Evolutionary conservation across 306 rosid genomes (phyloP), one percentile per base, ranked within the genome.

Genomic region (Sindora glabra): DNA sequence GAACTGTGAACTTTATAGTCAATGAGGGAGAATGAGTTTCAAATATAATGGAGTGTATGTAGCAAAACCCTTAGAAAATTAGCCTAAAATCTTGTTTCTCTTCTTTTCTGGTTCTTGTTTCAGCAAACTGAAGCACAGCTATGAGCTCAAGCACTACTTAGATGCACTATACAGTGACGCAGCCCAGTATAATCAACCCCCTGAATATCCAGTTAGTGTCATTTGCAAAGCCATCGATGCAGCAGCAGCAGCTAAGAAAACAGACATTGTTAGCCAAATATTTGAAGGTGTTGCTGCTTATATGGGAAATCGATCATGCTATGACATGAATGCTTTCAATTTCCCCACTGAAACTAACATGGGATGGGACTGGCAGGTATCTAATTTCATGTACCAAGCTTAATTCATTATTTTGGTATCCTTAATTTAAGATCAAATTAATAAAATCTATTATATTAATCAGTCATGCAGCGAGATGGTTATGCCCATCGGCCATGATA

Each of bases 391-490:
- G n/a, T n/a, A n/a, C n/a, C n/a, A n/a, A n/a, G n/a, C n/a, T n/a
- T n/a, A n/a, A n/a, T n/a, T n/a, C n/a, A n/a, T n/a, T n/a, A n/a
- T n/a, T n/a, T n/a, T n/a, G n/a, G n/a, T n/a, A n/a, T n/a, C n/a
- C n/a, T n/a, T n/a, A n/a, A n/a, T n/a, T n/a, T n/a, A n/a, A n/a
- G n/a, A n/a, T n/a, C n/a, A n/a, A n/a, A n/a, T n/a, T n/a, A n/a
- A n/a, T n/a, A n/a, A n/a, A n/a, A n/a, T n/a, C n/a, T n/a, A n/a
- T n/a, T n/a, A n/a, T n/a, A n/a, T n/a, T 49, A 2, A 23, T 2
- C 34, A 77, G 79, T 59, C 58, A 26, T 78, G 83, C 24, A 74
- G 74, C 14, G 83, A 78, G 22, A 21, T 78, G 65, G 77, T 30
- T 21, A 32, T 74, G n/a, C 83, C 80, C 22, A 65, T 69, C 26